Percentiles rank a stretch among this genome's conserved stretches.
phyloP scores from a whole-genome alignment of 352 stramenopile species.

The Phytophthora hybrid region DNA sequence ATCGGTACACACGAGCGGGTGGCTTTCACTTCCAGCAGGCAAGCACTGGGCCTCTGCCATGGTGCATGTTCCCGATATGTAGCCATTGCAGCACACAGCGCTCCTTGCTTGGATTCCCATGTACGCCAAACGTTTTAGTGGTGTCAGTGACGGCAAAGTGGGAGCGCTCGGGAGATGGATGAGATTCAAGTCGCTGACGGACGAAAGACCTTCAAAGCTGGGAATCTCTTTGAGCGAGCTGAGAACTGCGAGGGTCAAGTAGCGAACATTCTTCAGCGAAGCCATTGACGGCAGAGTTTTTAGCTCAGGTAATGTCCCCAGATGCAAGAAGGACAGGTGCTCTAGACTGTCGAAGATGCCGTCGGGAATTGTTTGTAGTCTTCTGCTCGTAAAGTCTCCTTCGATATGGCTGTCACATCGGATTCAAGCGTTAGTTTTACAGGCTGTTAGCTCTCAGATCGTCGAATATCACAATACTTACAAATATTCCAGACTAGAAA shows the following conservation, averaged over 20 bases:
- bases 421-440: too few species aligned
- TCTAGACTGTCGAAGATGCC: background rate
- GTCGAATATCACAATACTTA: too few species aligned
- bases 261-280: background rate
- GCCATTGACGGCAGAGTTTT: background rate
- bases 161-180: background rate
- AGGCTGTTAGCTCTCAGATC: too few species aligned
- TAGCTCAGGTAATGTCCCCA: background rate
- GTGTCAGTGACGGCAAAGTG: conserved; percentile 1
- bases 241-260: background rate
- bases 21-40: background rate
- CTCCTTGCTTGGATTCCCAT: background rate
- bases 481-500: background rate
- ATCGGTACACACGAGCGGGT: background rate
- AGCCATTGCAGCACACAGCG: background rate
- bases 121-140: background rate
- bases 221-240: background rate
- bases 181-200: background rate
- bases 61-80: conserved; percentile 4
- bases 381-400: conserved; percentile 1
- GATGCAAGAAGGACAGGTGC: conserved; percentile 1
- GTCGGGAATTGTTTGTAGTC: background rate
- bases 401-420: background rate
- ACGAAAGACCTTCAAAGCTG: conserved; percentile 2
- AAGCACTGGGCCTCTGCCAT: background rate